phyloP scores from a whole-genome alignment of 2,329 filamentous ascomycete species.

The Beauveria sp. region DNA sequence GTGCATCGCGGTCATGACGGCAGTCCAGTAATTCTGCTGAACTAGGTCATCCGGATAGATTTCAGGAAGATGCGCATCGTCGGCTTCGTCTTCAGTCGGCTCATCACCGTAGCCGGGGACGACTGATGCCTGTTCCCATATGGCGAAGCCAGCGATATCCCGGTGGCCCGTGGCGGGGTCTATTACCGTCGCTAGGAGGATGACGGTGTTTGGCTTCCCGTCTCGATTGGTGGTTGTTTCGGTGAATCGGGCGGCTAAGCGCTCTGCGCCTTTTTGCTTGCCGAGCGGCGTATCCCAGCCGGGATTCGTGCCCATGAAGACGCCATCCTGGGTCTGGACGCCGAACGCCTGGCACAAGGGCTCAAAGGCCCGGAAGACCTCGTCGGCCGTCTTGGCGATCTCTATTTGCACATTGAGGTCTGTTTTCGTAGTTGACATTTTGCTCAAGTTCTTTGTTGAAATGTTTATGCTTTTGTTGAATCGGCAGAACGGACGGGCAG shows the following conservation, averaged over 20 bases:
- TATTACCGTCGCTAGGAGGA: slow-evolving; percentile 44
- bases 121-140: slow-evolving; percentile 46
- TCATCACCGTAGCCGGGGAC: slow-evolving; percentile 40
- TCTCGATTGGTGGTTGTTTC: slow-evolving; percentile 29
- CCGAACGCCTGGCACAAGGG: slow-evolving; percentile 35
- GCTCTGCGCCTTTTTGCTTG: slow-evolving; percentile 24
- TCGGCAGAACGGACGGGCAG: too few relatives aligned
- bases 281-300: slow-evolving; percentile 46
- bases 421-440: background rate
- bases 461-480: too few relatives aligned
- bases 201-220: slow-evolving; percentile 42
- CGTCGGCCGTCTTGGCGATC: slow-evolving; percentile 20
- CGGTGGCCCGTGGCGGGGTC: slow-evolving; percentile 19
- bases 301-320: slow-evolving; percentile 46
- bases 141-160: slow-evolving; percentile 42
- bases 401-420: slow-evolving; percentile 15
- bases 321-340: slow-evolving; percentile 38
- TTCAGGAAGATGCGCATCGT: slow-evolving; percentile 23
- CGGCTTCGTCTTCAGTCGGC: slow-evolving; percentile 25
- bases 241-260: slow-evolving; percentile 34
- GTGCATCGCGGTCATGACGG: slow-evolving; percentile 36
- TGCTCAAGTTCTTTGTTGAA: background rate
- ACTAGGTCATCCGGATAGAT: slow-evolving; percentile 35
- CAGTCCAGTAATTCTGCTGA: slow-evolving; percentile 38
- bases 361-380: slow-evolving; percentile 21